Evolutionary conservation across 495 filamentous ascomycete species (phyloP).

Genomic region (Hypoxylon perforatum): DNA sequence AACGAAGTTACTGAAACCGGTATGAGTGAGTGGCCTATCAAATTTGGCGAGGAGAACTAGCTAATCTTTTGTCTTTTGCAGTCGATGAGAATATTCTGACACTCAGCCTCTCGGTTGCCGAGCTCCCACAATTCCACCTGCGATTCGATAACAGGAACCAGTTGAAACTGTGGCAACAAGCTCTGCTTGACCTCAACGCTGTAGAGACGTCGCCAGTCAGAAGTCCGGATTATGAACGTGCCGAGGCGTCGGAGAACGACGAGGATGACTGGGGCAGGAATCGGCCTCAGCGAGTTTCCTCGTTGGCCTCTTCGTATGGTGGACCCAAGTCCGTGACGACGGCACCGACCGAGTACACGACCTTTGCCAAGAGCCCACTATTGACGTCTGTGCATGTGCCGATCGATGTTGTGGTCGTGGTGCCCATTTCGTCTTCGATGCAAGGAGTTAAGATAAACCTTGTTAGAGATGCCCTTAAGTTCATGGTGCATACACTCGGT

Average conservation of each 20-base stretch:
- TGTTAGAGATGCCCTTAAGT: slow-evolving; percentile 91
- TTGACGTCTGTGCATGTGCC: slow-evolving; percentile 84
- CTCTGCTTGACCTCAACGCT: slow-evolving; percentile 84
- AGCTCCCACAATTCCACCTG: slow-evolving; percentile 97
- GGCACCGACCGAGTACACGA: slow-evolving; percentile 84
- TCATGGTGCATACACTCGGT: slow-evolving; percentile 91
- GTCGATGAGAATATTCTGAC: slow-evolving; percentile 86
- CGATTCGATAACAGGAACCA: slow-evolving; percentile 87
- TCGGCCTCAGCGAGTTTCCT: slow-evolving; percentile 83
- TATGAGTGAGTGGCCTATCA: slow-evolving; percentile 41
- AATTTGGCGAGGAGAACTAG: slow-evolving; percentile 34
- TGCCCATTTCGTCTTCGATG: slow-evolving; percentile 98
- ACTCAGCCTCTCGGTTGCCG: slow-evolving; percentile 88
- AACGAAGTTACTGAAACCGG: slow-evolving; percentile 83
- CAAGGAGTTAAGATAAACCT: slow-evolving; percentile 98
- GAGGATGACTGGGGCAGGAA: slow-evolving; percentile 90
- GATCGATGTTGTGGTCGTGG: slow-evolving; percentile 94
- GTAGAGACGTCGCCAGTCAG: slow-evolving; percentile 68
- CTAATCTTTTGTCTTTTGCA: slow-evolving; percentile 45
- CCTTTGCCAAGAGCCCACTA: slow-evolving; percentile 64
- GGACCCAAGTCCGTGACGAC: slow-evolving; percentile 82
- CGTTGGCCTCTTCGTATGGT: slow-evolving; percentile 83
- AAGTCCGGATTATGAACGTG: slow-evolving; percentile 70
- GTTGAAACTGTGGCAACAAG: slow-evolving; percentile 91
- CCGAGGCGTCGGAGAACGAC: slow-evolving; percentile 82